These are phyloP conservation scores for Nicotiana tomentosiformis DNA, from an alignment of 257 asterid species.

Conservation along the genomic window DNA sequence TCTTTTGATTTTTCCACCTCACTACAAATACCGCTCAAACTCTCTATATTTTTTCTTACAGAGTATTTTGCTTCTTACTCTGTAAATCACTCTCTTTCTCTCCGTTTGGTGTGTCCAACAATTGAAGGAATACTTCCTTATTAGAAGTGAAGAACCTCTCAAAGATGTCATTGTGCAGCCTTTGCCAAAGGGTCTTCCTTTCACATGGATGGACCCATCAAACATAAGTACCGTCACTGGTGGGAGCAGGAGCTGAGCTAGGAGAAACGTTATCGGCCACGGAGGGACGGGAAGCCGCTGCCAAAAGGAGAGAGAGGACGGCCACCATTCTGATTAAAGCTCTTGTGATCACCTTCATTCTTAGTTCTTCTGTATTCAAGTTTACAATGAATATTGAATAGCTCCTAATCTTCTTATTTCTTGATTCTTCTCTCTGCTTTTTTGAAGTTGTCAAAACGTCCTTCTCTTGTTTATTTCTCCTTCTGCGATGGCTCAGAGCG, in stretches of 20 bases:
- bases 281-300: constrained; percentile 11
- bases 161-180: too few relatives aligned
- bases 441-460: too few relatives aligned
- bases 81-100: too few relatives aligned
- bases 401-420: neutral
- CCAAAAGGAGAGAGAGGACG: constrained; percentile 12
- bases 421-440: too few relatives aligned
- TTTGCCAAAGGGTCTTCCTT: too few relatives aligned
- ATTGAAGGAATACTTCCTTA: too few relatives aligned
- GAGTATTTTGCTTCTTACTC: too few relatives aligned
- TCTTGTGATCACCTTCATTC: constrained; percentile 22
- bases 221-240: constrained; percentile 20
- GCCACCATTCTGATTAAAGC: constrained; percentile 2
- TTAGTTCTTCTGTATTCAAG: neutral
- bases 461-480: neutral
- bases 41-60: too few relatives aligned
- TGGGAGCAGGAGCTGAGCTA: constrained; percentile 18
- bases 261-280: constrained; percentile 7
- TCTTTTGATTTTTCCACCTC: too few relatives aligned
- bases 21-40: too few relatives aligned
- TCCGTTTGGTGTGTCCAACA: too few relatives aligned
- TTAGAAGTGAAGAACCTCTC: too few relatives aligned
- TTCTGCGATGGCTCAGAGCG: neutral
- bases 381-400: neutral
- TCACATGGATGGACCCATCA: neutral